A percentile compares a stretch with the other conserved stretches of the same genome.
These are phyloP conservation scores for Linaria vulgaris DNA, from an alignment of 257 asterid genomes.

Conservation along the genomic window DNA sequence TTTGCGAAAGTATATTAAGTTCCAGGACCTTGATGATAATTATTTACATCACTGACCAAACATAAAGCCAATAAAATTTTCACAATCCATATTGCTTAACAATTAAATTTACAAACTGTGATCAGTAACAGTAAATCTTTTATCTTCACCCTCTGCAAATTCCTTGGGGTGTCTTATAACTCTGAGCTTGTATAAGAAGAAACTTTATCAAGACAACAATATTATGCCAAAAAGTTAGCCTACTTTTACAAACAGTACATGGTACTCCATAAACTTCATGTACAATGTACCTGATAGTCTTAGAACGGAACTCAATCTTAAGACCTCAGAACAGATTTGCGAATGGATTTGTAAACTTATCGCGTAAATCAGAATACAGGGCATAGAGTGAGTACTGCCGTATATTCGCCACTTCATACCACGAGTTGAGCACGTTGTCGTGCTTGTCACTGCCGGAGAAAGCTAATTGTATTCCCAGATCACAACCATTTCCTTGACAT, in stretches of 20 bases:
- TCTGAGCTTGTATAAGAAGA: not conserved
- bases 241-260: not conserved
- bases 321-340: conserved; percentile 47
- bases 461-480: conserved; percentile 69
- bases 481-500: conserved; percentile 54
- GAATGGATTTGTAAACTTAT: conserved; percentile 54
- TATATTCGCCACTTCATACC: conserved; percentile 91
- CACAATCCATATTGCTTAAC: too few species aligned
- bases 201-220: not conserved
- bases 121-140: too few species aligned
- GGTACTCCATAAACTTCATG: not conserved
- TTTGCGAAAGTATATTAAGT: too few species aligned
- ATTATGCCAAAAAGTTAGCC: not conserved
- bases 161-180: not conserved
- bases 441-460: conserved; percentile 84
- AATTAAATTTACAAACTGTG: too few species aligned
- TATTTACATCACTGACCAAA: too few species aligned
- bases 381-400: conserved; percentile 71
- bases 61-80: too few species aligned
- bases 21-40: too few species aligned
- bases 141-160: too few species aligned
- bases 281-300: not conserved
- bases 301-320: not conserved
- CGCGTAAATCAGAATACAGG: conserved; percentile 53
- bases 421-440: conserved; percentile 66